Evolutionary conservation across 2,329 filamentous ascomycete genomes (phyloP).

Genomic region (Xylariaceae sp.): DNA sequence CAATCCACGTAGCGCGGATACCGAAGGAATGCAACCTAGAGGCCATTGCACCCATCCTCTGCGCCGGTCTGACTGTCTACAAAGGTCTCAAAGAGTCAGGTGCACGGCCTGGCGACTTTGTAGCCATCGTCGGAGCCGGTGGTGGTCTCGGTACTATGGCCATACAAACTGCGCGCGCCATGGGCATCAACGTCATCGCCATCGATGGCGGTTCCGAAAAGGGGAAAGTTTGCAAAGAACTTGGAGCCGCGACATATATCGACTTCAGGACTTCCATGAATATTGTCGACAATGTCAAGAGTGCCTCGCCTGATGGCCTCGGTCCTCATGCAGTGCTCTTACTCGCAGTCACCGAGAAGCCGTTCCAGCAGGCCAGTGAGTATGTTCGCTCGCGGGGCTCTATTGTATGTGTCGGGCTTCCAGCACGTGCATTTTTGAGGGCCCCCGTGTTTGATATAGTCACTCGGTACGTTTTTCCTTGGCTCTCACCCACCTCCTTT

Average conservation of each 20-base stretch:
- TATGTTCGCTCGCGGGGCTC: slow-evolving; percentile 80
- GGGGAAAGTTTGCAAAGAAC: slow-evolving; percentile 59
- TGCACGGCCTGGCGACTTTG: slow-evolving; percentile 65
- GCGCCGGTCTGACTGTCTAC: slow-evolving; percentile 83
- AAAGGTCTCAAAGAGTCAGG: slow-evolving; percentile 85
- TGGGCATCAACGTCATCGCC: slow-evolving; percentile 75
- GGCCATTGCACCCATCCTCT: slow-evolving; percentile 72
- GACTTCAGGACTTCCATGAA: slow-evolving; percentile 76
- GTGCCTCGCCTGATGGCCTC: slow-evolving; percentile 69
- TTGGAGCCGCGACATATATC: slow-evolving; percentile 69
- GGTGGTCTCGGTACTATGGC: slow-evolving; percentile 73
- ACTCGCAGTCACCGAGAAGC: slow-evolving; percentile 81
- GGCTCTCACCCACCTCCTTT: not conserved
- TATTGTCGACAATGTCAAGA: slow-evolving; percentile 78
- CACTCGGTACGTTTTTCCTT: slow-evolving; percentile 38
- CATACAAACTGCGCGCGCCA: slow-evolving; percentile 83
- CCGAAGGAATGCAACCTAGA: slow-evolving; percentile 73
- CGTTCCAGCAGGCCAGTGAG: slow-evolving; percentile 88
- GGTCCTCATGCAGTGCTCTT: slow-evolving; percentile 85
- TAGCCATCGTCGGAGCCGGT: slow-evolving; percentile 82
- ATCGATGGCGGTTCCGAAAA: slow-evolving; percentile 85
- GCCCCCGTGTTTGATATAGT: slow-evolving; percentile 89
- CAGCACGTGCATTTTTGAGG: slow-evolving; percentile 69
- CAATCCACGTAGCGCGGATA: slow-evolving; percentile 75
- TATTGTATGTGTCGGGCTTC: slow-evolving; percentile 85